Evolutionary conservation across 441 rosid genomes (phyloP).

Genomic region (Isatis lusitanica): DNA sequence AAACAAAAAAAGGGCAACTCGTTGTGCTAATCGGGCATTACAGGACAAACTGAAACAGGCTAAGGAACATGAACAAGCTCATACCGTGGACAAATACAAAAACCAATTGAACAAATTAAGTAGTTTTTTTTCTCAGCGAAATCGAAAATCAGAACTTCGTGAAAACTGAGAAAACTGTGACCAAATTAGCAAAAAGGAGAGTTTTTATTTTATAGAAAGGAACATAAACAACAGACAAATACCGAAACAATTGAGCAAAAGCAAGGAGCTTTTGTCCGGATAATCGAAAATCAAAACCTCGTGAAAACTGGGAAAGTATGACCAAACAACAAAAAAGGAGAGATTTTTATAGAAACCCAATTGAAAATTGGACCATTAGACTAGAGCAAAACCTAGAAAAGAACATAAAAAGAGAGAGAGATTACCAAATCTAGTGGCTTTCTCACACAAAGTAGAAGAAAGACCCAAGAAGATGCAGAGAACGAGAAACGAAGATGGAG

Average conservation of each 20-base stretch:
- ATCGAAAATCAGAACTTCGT: too few relatives aligned
- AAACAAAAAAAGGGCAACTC: not conserved
- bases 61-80: not conserved
- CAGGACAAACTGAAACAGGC: not conserved
- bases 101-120: not conserved
- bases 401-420: not conserved
- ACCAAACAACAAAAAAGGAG: conserved; percentile 1
- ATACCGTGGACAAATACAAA: too few relatives aligned
- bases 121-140: too few relatives aligned
- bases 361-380: not conserved
- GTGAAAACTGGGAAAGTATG: not conserved
- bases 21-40: not conserved
- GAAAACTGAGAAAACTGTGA: too few relatives aligned
- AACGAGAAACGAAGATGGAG: not conserved
- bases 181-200: not conserved
- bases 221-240: not conserved
- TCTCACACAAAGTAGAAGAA: not conserved
- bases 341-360: conserved; percentile 20
- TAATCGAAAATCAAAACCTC: conserved; percentile 16
- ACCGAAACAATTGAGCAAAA: not conserved
- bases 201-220: not conserved
- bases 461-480: not conserved
- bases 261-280: not conserved
- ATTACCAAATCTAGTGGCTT: conserved; percentile 3
- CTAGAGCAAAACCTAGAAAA: conserved; percentile 5